Percentiles rank a stretch among this genome's conserved stretches.
phyloP scores from a whole-genome alignment of 2,329 filamentous ascomycete genomes.

The Colletotrichum eremochloae region DNA sequence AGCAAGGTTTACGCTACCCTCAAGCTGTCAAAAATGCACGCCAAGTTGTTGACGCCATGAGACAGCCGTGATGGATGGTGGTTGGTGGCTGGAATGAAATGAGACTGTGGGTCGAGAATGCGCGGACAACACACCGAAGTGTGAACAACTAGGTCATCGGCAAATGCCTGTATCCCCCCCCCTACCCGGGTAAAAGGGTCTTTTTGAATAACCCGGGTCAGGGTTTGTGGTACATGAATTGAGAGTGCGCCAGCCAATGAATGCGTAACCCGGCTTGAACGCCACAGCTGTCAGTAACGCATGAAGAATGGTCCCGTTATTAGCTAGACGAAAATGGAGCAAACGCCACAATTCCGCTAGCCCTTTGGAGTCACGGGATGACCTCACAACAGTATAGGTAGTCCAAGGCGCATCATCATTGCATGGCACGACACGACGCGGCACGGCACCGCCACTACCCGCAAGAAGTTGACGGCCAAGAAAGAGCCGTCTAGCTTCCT shows the following conservation, averaged over 20 bases:
- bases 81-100: slow-evolving; percentile 19
- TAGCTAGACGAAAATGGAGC: background rate
- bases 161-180: background rate
- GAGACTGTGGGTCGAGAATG: slow-evolving; percentile 22
- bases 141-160: background rate
- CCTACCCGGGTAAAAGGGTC: background rate
- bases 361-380: background rate
- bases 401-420: background rate
- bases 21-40: background rate
- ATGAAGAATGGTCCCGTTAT: background rate
- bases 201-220: background rate
- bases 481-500: background rate
- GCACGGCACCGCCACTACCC: background rate
- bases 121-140: background rate
- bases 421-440: background rate
- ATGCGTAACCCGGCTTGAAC: background rate
- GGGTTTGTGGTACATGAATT: background rate
- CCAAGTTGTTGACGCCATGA: background rate
- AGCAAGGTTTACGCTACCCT: background rate
- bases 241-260: background rate
- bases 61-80: slow-evolving; percentile 5
- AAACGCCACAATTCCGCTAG: background rate
- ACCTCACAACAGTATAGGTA: too few species aligned
- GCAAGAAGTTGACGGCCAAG: background rate
- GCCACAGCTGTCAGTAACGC: background rate